Evolutionary conservation across 2,329 filamentous ascomycete genomes (phyloP), one percentile per base, ranked within the genome.

Genomic region (Fusarium sp.): DNA sequence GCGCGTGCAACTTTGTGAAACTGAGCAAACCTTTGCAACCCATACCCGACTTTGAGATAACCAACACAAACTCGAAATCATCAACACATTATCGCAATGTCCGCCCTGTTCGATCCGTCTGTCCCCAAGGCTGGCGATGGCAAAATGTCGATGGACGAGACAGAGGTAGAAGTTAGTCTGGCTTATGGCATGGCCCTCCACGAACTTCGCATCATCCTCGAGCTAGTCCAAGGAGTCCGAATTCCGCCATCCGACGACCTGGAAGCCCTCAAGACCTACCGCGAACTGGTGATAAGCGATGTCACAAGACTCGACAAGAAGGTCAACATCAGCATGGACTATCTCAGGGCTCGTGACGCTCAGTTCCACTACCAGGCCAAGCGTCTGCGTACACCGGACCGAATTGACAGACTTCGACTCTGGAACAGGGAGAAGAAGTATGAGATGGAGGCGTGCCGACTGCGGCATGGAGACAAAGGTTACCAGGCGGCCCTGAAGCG

Each of bases 341-440:
- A 70, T 10, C 54, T 71, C 25, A 62, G 44, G n/a, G 65, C 65
- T 20, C 65, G 62, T n/a, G 68, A 71, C 27, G 50, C 54, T 3
- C 62, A 68, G 18, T 71, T 71, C 33, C 69, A 71, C 55, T 71
- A 67, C 23, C 50, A 59, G 8, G 65, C 68, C 25, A 71, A 71
- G 34, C 68, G 68, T 25, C 58, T 71, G 42, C 58, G 68, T 40
- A 69, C 69, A 2, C 42, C 56, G 27, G 69, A 70, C 50, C 63
- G 63, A n/a, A 50, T 69, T 13, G 55, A 71, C 33, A 58, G 68
- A 58, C 57, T 71, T 18, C 59, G 68, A 40, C 67, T 69, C 23
- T 68, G 70, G 70, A 14, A 70, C 14, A 50, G 69, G 44, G 66
- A 71, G 8, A 65, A 68, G 62, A 67, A 61, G 38, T 49, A 62